Evolutionary conservation across 2,329 filamentous ascomycete species (phyloP), one percentile per base, ranked within the genome.

Genomic region (Aspergillus jensenii): DNA sequence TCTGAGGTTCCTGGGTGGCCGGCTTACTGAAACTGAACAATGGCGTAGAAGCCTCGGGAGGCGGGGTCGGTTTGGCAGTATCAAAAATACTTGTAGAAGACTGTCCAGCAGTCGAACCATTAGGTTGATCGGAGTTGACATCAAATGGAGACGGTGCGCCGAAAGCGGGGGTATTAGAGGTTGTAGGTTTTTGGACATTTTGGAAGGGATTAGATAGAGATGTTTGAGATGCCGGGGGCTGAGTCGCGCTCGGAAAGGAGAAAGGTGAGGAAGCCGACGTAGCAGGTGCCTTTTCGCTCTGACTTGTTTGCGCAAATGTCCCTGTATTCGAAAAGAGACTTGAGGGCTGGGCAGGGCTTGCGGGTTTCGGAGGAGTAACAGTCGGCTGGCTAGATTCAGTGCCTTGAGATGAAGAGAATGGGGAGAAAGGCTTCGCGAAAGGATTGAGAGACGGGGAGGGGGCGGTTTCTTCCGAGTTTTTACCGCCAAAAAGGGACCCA

Each of bases 1-100:
- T 44, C 21, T 50, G 46, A 39, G 23, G 21, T 44, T 58, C 46
- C 14, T 47, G 46, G 14, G 49, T 25, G 2, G 37, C 39, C 19
- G 37, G 43, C 45, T 23, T 47, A 9, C 35, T 45, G 27, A 56
- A 37, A 47, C 45, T 61, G 43, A 66, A 65, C 3, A 59, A 39
- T 17, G 65, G 49, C 12, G 33, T 44, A 9, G 51, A 31, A 12
- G 23, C 14, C 8, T 43, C 47, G 3, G 55, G 40, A 17, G 52
- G 35, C 6, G 44, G 25, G 9, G 58, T 40, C 19, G 53, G 11
- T 53, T 65, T 65, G 21, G 23, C 37, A 14, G 52, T 47, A 33
- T 57, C 41, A 19, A 62, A 65, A 21, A 62, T 40, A 49, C 60
- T 62, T 35, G 55, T 46, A 12, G 59, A 44, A n/a, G 65, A 47